A percentile compares a stretch with the other conserved stretches of the same genome.
These are phyloP conservation scores for Jatropha curcas DNA, from an alignment of 345 rosid genomes.

Conservation along the genomic window DNA sequence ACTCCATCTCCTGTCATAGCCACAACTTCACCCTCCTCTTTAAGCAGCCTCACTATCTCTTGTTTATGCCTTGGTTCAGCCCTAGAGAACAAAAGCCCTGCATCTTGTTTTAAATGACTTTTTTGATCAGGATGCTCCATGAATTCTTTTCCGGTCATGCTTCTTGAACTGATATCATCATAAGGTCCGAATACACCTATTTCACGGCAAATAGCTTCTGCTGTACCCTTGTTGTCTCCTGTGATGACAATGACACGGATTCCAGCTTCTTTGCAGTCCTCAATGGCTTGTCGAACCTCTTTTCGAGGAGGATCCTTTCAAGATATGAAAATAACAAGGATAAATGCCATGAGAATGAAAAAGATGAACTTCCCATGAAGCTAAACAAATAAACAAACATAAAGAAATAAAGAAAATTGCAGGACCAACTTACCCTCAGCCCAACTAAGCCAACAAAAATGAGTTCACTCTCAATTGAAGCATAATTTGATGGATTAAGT, in stretches of 20 bases:
- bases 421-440: constrained; percentile 59
- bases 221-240: constrained; percentile 92
- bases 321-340: constrained; percentile 16
- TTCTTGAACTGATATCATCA: constrained; percentile 63
- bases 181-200: constrained; percentile 80
- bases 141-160: constrained; percentile 83
- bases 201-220: constrained; percentile 93
- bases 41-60: constrained; percentile 94
- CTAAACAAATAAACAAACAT: constrained; percentile 13
- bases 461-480: constrained; percentile 78
- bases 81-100: constrained; percentile 88
- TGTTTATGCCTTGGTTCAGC: constrained; percentile 98
- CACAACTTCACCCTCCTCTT: constrained; percentile 98
- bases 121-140: constrained; percentile 59
- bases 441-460: constrained; percentile 85
- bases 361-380: background rate
- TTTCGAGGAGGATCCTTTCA: constrained; percentile 93
- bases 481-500: constrained; percentile 67
- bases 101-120: constrained; percentile 61
- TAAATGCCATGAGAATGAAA: constrained; percentile 9
- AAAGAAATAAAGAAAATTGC: background rate
- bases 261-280: constrained; percentile 96
- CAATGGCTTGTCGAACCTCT: constrained; percentile 91
- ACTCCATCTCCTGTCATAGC: constrained; percentile 99
- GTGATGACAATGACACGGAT: constrained; percentile 97